Evolutionary conservation across 495 filamentous ascomycete species (phyloP).

Genomic region (Clohesyomyces aquaticus): DNA sequence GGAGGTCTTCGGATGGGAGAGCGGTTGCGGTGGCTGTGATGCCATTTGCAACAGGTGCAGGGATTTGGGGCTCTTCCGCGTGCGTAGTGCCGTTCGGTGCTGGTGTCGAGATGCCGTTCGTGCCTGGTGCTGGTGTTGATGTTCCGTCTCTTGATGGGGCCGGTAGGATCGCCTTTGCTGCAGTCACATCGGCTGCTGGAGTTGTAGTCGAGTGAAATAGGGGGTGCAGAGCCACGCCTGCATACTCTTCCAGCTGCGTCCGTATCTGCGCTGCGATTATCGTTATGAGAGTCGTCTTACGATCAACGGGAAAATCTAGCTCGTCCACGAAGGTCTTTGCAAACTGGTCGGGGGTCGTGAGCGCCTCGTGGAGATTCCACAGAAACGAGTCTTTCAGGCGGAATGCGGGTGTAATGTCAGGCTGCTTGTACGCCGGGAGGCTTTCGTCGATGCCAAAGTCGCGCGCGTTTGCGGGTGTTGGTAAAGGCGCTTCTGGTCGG

Average conservation of each 20-base stretch:
- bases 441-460: conserved; percentile 66
- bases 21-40: conserved; percentile 59
- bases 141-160: conserved; percentile 49
- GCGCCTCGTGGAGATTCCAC: conserved; percentile 95
- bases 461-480: conserved; percentile 62
- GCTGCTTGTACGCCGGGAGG: conserved; percentile 73
- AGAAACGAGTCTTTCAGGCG: conserved; percentile 91
- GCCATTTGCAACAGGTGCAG: conserved; percentile 43
- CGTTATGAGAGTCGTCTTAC: conserved; percentile 60
- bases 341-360: conserved; percentile 94
- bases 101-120: conserved; percentile 36
- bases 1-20: conserved; percentile 56
- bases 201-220: conserved; percentile 72
- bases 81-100: conserved; percentile 17
- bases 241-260: conserved; percentile 93
- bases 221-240: conserved; percentile 89
- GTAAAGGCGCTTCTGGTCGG: conserved; percentile 72
- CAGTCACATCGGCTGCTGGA: conserved; percentile 46
- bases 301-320: conserved; percentile 80
- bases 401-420: conserved; percentile 77
- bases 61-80: conserved; percentile 52
- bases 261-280: conserved; percentile 93
- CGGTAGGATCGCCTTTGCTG: conserved; percentile 46
- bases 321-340: conserved; percentile 89
- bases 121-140: conserved; percentile 49